Evolutionary conservation across 176 grass and related monocot species (phyloP).

Genomic region (Triticum timopheevii): DNA sequence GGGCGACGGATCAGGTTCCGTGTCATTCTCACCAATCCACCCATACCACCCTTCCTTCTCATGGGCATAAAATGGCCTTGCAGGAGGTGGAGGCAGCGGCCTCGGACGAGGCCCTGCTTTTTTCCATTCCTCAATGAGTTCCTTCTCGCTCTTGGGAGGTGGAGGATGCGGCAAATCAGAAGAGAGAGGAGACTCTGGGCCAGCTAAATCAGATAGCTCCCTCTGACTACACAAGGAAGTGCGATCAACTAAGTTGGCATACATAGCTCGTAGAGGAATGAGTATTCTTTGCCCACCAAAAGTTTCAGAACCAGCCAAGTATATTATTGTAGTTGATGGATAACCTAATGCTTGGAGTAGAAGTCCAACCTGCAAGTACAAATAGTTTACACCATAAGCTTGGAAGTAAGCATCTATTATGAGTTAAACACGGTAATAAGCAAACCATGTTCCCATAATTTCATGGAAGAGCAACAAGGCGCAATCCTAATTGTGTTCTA

Average conservation of each 20-base stretch:
- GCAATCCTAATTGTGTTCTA: background rate
- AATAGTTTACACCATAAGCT: constrained; percentile 28
- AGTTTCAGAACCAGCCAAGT: constrained; percentile 88
- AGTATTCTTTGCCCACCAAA: constrained; percentile 94
- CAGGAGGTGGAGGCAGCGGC: constrained; percentile 86
- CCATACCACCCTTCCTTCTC: constrained; percentile 99
- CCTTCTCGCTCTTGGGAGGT: constrained; percentile 62
- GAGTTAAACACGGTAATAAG: constrained; percentile 17
- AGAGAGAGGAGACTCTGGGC: constrained; percentile 71
- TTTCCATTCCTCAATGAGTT: constrained; percentile 92
- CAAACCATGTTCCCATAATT: constrained; percentile 1
- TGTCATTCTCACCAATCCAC: constrained; percentile 85
- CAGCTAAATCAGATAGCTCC: constrained; percentile 72
- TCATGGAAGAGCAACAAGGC: constrained; percentile 10
- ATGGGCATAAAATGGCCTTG: constrained; percentile 88
- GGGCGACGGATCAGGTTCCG: constrained; percentile 62
- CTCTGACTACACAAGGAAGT: constrained; percentile 70
- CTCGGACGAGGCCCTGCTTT: constrained; percentile 79
- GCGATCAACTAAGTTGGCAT: constrained; percentile 81
- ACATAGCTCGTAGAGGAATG: constrained; percentile 89
- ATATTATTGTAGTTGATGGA: constrained; percentile 85
- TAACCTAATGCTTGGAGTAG: constrained; percentile 93
- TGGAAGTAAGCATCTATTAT: constrained; percentile 12
- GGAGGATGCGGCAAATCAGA: constrained; percentile 56
- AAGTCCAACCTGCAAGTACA: constrained; percentile 72